Evolutionary conservation across 208 protist genomes (phyloP), one percentile per base, ranked within the genome.

Genomic region (Endotrypanum monterogeii): DNA sequence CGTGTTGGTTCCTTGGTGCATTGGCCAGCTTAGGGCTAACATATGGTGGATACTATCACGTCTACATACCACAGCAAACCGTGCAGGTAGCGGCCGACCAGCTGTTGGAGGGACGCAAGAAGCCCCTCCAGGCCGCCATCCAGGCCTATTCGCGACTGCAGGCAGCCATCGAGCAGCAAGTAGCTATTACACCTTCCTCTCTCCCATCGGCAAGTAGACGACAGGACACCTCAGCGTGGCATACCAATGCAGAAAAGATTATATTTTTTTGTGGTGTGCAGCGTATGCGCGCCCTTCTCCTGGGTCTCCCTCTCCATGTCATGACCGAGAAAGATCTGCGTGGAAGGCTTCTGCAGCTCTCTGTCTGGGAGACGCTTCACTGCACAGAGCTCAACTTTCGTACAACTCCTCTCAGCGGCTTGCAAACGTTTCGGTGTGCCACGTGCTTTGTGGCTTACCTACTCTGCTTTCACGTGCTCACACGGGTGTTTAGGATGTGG

Each of bases 361-460:
- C 87, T 16, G 46, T 14, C 44, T 62, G 90, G 69, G 86, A 93
- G 67, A 23, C 18, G 44, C 72, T 41, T 62, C 74, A 92, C 37
- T 95, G 91, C 80, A 84, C 80, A 6, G 52, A 79, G 44, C 78
- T 96, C 48, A 84, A 89, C 66, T 94, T 91, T 68, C 85, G 89
- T 35, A 75, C 85, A 11, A 74, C 63, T 14, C 71, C 83, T n/a
- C 72, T 91, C 28, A 74, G 71, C 6, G n/a, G 78, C 41, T 56
- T 56, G 57, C 74, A 95, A 79, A 68, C 72, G 4, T 16, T 86
- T 32, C 75, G 57, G 11, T 92, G 79, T 44, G 44, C 82, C 23
- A 52, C 74, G 48, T 85, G 87, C 68, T 89, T 80, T 66, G 50
- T 67, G 12, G 8, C 88, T 20, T 95, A 92, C 73, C 23, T 89